These are phyloP conservation scores for Brasilioporus rufonigricans DNA, from an alignment of 768 basidiomycete genomes.

Conservation along the genomic window DNA sequence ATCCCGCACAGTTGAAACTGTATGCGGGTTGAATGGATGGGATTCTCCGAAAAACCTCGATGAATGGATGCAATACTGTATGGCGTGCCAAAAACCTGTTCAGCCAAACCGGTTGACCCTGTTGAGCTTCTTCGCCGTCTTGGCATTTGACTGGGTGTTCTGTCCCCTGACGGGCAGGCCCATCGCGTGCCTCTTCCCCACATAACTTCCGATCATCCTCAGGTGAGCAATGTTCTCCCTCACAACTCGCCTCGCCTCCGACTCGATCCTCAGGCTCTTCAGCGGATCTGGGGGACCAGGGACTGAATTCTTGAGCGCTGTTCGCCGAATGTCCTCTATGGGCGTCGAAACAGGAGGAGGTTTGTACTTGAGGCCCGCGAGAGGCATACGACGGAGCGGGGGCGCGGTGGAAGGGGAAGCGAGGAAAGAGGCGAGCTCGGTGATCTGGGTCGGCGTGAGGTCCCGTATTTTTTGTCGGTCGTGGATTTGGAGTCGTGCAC, in stretches of 20 bases:
- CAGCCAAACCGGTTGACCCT: constrained; percentile 62
- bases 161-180: constrained; percentile 93
- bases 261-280: constrained; percentile 78
- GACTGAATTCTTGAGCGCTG: constrained; percentile 33
- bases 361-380: constrained; percentile 54
- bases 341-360: constrained; percentile 44
- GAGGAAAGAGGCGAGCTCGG: constrained; percentile 89
- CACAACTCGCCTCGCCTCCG: constrained; percentile 77
- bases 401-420: constrained; percentile 82
- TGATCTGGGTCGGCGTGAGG: constrained; percentile 84
- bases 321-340: constrained; percentile 27
- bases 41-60: background rate
- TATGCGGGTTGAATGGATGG: background rate
- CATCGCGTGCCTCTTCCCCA: constrained; percentile 92
- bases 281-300: constrained; percentile 56
- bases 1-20: background rate
- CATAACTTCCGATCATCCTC: constrained; percentile 90
- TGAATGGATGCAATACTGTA: constrained; percentile 12
- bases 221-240: constrained; percentile 92
- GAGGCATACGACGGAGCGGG: constrained; percentile 61
- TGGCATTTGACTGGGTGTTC: constrained; percentile 86
- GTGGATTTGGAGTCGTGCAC: constrained; percentile 92
- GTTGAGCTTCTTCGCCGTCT: constrained; percentile 90
- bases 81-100: constrained; percentile 4
- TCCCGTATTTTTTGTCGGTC: constrained; percentile 77